phyloP scores from a whole-genome alignment of 306 rosid species.

The Vigna trinervia region DNA sequence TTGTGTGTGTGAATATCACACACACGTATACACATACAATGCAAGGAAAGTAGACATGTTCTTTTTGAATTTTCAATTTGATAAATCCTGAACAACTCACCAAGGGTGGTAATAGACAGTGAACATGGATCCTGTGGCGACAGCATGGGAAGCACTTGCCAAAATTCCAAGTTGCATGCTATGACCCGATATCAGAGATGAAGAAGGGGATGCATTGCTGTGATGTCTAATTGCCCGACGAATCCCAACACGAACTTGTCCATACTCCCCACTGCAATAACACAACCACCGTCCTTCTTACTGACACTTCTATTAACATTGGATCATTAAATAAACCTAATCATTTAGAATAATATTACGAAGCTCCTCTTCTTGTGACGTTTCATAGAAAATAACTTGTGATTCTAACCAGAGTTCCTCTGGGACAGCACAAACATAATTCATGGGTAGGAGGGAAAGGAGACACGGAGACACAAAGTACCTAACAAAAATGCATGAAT shows the following conservation, averaged over 20 bases:
- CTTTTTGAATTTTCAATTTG: background rate
- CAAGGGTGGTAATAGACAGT: slow-evolving; percentile 70
- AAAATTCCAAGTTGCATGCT: slow-evolving; percentile 72
- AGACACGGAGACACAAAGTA: slow-evolving; percentile 40
- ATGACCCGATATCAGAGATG: slow-evolving; percentile 57
- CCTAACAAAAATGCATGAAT: slow-evolving; percentile 70
- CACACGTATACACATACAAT: slow-evolving; percentile 2
- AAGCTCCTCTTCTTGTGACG: slow-evolving; percentile 1
- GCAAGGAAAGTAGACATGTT: background rate
- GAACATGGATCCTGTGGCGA: slow-evolving; percentile 57
- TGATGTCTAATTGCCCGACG: slow-evolving; percentile 48
- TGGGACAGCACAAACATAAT: background rate
- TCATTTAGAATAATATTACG: slow-evolving; percentile 12
- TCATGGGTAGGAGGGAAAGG: background rate
- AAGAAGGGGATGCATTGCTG: slow-evolving; percentile 42
- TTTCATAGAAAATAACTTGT: background rate
- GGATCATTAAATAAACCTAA: background rate
- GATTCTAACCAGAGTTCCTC: background rate
- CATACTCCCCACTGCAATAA: slow-evolving; percentile 64
- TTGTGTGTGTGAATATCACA: too few relatives aligned
- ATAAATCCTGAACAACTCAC: slow-evolving; percentile 51
- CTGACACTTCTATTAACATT: slow-evolving; percentile 8
- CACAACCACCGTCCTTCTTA: background rate
- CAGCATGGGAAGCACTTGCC: slow-evolving; percentile 58
- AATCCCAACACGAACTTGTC: slow-evolving; percentile 66